Conservation (phyloP, 495 filamentous ascomycete genomes). For the Parathielavia hyrcaniae region DNA sequence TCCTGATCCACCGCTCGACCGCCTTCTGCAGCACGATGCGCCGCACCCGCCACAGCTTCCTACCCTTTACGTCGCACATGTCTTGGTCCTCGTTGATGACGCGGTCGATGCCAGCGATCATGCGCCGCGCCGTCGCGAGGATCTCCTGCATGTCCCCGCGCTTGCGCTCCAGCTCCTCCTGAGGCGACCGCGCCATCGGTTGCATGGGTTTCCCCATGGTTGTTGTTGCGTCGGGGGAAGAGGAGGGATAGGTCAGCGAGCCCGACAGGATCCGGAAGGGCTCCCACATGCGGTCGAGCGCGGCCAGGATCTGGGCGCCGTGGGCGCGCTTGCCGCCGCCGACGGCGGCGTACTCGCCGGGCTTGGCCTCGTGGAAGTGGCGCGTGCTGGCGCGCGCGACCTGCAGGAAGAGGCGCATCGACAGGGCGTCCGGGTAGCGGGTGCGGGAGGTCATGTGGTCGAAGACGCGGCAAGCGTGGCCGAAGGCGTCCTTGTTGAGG, state of each 20-base stretch:
- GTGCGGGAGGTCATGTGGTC: constrained; percentile 46
- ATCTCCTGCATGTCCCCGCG: constrained; percentile 30
- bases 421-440: constrained; percentile 38
- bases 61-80: constrained; percentile 17
- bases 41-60: constrained; percentile 22
- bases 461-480: constrained; percentile 52
- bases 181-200: constrained; percentile 19
- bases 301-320: constrained; percentile 32
- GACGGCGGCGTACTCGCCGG: not conserved
- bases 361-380: constrained; percentile 12
- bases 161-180: constrained; percentile 9
- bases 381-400: constrained; percentile 32
- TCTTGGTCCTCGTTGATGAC: constrained; percentile 19
- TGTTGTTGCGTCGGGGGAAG: too few relatives aligned
- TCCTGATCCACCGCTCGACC: constrained; percentile 26
- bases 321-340: constrained; percentile 23
- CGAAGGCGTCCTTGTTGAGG: constrained; percentile 57
- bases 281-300: constrained; percentile 38
- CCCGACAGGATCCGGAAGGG: constrained; percentile 30
- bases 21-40: constrained; percentile 30
- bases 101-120: constrained; percentile 38
- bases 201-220: not conserved
- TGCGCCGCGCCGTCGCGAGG: constrained; percentile 36
- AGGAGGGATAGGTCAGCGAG: constrained; percentile 22
- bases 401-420: constrained; percentile 39